Evolutionary conservation across 2,329 filamentous ascomycete genomes (phyloP), one percentile per base, ranked within the genome.

Genomic region (Colletotrichum lentis): DNA sequence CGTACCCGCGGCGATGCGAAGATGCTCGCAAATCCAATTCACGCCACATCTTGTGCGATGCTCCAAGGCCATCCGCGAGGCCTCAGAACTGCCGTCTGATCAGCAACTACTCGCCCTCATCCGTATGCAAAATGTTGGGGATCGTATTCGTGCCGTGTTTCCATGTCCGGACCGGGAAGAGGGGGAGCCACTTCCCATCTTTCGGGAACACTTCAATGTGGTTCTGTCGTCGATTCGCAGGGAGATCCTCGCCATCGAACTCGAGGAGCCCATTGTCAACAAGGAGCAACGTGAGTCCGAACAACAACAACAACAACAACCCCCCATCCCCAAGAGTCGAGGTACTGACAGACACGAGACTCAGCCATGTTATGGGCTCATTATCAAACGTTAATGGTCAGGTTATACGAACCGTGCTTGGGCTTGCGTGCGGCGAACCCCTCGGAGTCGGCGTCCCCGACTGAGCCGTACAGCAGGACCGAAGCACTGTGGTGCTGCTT

Each of bases 331-430:
- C n/a, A 0, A 7, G 1, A 12, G 5, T 3, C 8, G 5, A 5
- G 18, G 22, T 27, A 11, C 43, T 59, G 27, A 59, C 18, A 6
- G 5, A 2, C 14, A 22, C 2, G 24, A 10, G 1, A 7, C 16
- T 1, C 20, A 81, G 80, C 70, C 43, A 70, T 78, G 5, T 73
- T 82, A 37, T 75, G 74, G 70, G 71, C 75, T 2, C 76, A 78
- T 54, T 80, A 80, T 49, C 67, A 76, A 58, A 71, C 73, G 41
- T 64, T 77, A 1, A 49, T 78, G 5, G 72, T 78, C 18, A 77
- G 78, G 0, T 74, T 82, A 2, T 80, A 79, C 65, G 80, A 82
- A 54, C 79, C 80, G 0, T 74, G 74, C 22, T 74, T 81, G 3
- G 72, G 71, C 52, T 75, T 77, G 67, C 74, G 73, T 3, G 62